phyloP scores from a whole-genome alignment of 2,329 filamentous ascomycete genomes.

The Aspergillus vadensis region DNA sequence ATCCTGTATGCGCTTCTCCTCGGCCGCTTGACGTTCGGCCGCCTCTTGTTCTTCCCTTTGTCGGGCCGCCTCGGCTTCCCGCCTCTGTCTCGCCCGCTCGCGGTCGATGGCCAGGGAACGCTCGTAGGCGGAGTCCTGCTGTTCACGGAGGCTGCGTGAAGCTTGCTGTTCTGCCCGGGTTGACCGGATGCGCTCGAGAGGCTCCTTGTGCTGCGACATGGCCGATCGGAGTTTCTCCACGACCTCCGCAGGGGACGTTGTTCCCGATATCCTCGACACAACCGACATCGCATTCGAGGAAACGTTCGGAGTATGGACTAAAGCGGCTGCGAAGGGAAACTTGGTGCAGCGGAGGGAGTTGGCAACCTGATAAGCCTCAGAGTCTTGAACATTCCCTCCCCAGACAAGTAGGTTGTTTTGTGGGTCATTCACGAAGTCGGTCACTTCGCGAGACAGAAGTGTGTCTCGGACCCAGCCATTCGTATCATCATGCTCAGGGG shows the following conservation, averaged over 20 bases:
- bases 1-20: conserved; percentile 58
- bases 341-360: conserved; percentile 84
- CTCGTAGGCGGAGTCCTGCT: conserved; percentile 94
- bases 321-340: conserved; percentile 83
- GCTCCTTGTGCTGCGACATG: conserved; percentile 73
- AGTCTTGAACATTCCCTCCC: conserved; percentile 90
- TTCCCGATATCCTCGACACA: conserved; percentile 74
- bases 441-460: conserved; percentile 72
- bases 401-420: conserved; percentile 81
- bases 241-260: conserved; percentile 69
- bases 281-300: conserved; percentile 88
- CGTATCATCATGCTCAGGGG: conserved; percentile 93
- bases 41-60: conserved; percentile 67
- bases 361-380: conserved; percentile 93
- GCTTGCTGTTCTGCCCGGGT: conserved; percentile 78
- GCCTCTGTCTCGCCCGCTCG: conserved; percentile 74
- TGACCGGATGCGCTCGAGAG: conserved; percentile 73
- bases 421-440: conserved; percentile 72
- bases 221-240: conserved; percentile 72
- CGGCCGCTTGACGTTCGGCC: conserved; percentile 63
- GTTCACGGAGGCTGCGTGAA: conserved; percentile 74
- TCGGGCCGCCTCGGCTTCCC: conserved; percentile 70
- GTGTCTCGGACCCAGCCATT: conserved; percentile 79
- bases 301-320: conserved; percentile 84
- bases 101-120: conserved; percentile 84